Percentiles rank a stretch among this genome's conserved stretches.
These are phyloP conservation scores for Fusarium pseudocircinatum DNA, from an alignment of 2,329 filamentous ascomycete genomes.

Conservation along the genomic window DNA sequence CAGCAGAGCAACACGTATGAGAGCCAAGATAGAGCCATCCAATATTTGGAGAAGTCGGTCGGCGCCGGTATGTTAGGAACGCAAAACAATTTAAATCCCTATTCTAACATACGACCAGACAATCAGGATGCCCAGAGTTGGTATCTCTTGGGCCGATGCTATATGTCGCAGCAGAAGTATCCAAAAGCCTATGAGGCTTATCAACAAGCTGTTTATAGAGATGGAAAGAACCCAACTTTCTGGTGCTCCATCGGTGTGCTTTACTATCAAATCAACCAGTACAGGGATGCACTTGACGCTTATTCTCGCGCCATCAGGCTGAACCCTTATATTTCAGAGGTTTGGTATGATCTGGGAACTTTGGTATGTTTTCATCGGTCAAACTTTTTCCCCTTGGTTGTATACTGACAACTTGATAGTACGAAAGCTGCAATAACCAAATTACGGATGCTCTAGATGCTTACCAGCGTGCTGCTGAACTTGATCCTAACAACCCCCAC, in stretches of 20 bases:
- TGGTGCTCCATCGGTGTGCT: slow-evolving; percentile 99
- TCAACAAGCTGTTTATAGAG: slow-evolving; percentile 97
- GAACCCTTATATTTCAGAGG: slow-evolving; percentile 98
- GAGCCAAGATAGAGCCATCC: slow-evolving; percentile 95
- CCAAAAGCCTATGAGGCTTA: slow-evolving; percentile 98
- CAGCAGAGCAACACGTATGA: slow-evolving; percentile 92
- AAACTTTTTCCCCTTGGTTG: neutral
- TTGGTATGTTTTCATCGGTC: slow-evolving; percentile 69
- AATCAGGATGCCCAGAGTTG: slow-evolving; percentile 97
- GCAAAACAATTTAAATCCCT: neutral
- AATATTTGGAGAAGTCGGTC: slow-evolving; percentile 97
- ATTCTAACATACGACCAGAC: slow-evolving; percentile 62
- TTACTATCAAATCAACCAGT: slow-evolving; percentile 99
- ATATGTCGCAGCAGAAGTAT: slow-evolving; percentile 99
- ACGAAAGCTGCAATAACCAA: slow-evolving; percentile 99
- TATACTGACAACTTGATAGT: slow-evolving; percentile 63
- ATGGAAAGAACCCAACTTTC: slow-evolving; percentile 97
- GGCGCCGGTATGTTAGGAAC: slow-evolving; percentile 73
- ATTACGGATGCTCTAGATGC: slow-evolving; percentile 95
- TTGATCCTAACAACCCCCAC: slow-evolving; percentile 92
- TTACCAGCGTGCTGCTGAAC: slow-evolving; percentile 91
- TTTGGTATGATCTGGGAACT: slow-evolving; percentile 98
- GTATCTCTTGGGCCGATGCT: slow-evolving; percentile 97
- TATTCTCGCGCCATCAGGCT: slow-evolving; percentile 96
- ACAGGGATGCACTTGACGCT: slow-evolving; percentile 95